Conservation (phyloP, 768 basidiomycete genomes). For the Rickenella mellea region DNA sequence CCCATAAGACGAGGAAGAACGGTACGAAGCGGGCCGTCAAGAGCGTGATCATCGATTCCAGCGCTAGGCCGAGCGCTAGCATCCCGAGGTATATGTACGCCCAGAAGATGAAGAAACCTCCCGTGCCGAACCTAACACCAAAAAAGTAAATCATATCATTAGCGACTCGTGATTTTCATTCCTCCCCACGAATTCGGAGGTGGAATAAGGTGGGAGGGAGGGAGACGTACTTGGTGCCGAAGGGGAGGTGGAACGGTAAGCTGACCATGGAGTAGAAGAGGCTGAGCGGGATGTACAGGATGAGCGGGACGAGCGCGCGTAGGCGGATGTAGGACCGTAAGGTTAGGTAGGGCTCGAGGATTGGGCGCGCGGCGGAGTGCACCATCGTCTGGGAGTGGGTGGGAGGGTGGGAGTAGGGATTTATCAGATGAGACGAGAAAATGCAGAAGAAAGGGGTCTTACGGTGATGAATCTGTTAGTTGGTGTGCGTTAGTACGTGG, state of each 20-base stretch:
- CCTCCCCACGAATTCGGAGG: no score
- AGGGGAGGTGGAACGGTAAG: conserved; percentile 33
- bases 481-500: conserved; percentile 20
- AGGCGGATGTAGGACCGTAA: conserved; percentile 24
- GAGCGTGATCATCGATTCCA: conserved; percentile 24
- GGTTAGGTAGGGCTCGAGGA: conserved; percentile 27
- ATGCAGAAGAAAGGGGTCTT: not conserved
- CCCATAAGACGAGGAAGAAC: conserved; percentile 23
- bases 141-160: no score
- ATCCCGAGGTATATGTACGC: conserved; percentile 23
- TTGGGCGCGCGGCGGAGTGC: conserved; percentile 18
- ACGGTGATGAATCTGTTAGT: conserved; percentile 8
- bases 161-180: no score
- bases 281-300: conserved; percentile 27
- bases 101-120: conserved; percentile 22
- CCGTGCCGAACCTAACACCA: conserved; percentile 2
- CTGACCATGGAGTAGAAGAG: conserved; percentile 33
- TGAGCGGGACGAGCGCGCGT: conserved; percentile 24
- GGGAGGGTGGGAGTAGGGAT: conserved; percentile 6
- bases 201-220: conserved; percentile 1
- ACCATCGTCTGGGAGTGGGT: conserved; percentile 22
- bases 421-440: not conserved
- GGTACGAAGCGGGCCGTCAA: conserved; percentile 22
- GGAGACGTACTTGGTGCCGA: conserved; percentile 25
- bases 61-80: conserved; percentile 22